Base-by-base conservation (phyloP, 2,329 filamentous ascomycete species). In the Nectriaceae sp. region DNA sequence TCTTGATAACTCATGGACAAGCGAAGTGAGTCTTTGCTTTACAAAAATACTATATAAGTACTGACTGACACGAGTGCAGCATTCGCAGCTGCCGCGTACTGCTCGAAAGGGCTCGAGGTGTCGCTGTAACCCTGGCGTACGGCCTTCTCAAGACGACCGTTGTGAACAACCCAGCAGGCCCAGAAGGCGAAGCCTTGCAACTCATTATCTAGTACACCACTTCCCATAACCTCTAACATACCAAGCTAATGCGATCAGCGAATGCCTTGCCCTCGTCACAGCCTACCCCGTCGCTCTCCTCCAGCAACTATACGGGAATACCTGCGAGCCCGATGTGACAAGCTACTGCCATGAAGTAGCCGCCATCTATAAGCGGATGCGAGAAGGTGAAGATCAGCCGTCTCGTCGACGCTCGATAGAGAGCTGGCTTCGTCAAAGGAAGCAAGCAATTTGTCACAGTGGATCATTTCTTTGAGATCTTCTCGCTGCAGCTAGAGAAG, bases 231-330 rank as follows among this genome's bases (percentile, higher is more conserved):
- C 21, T 3, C 13, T 29, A 11, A 4, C n/a, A 16, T 20, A 3
- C 4, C 5, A n/a, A 4, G 37, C 37, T 39, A 11, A 10, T 51
- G 60, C 15, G 61, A 45, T 3, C 13, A 66, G 64, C 35, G 58
- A 65, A 50, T 65, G 60, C 21, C 48, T 66, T 21, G 50, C 56
- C 11, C 53, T 66, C 4, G n/a, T 59, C 1, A 49, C 50, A 2
- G 64, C 60, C 6, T 65, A 47, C 42, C 63, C 62, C 2, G 62
- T 66, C 1, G 57, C 58, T 6, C 26, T 65, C 4, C 21, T 57
- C 1, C 57, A 65, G 6, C 56, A 62, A 22, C 46, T 64, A 5
- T 41, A 47, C 16, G 52, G 53, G 16, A 65, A 63, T 21, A 55
- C 49, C 1, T 60, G 54, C 43, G 60, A 65, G 40, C 62, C 61